Evolutionary conservation across 805 yeast genomes (phyloP).

Genomic region (Sungouiozyma intestinalis): DNA sequence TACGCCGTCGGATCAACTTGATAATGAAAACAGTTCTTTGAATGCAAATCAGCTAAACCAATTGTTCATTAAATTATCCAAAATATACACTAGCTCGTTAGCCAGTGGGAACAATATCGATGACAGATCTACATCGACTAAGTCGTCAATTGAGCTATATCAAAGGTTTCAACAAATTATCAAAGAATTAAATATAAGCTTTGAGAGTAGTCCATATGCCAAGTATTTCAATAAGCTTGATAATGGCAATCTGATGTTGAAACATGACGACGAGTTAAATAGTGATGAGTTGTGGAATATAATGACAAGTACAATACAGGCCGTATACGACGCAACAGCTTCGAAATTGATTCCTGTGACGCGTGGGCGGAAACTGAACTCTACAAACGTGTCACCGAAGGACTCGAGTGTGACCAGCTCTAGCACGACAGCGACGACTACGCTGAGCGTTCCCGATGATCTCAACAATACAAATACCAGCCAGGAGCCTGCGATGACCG

Average conservation of each 20-base stretch:
- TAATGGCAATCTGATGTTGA: constrained; percentile 23
- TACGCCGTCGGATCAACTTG: constrained; percentile 2
- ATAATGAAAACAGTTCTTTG: constrained; percentile 2
- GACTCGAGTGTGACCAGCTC: constrained; percentile 14
- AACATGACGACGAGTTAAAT: constrained; percentile 17
- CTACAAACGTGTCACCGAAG: constrained; percentile 16
- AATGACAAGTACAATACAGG: constrained; percentile 16
- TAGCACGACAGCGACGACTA: constrained; percentile 1
- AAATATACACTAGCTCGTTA: constrained; percentile 20
- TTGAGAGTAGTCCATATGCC: constrained; percentile 23
- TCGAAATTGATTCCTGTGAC: constrained; percentile 14
- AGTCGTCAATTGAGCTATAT: constrained; percentile 26
- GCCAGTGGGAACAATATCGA: constrained; percentile 16
- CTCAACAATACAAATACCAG: background rate
- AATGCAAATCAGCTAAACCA: constrained; percentile 1
- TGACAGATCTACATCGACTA: constrained; percentile 25
- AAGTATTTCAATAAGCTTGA: constrained; percentile 21
- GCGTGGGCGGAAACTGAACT: constrained; percentile 1
- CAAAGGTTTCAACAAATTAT: constrained; percentile 28
- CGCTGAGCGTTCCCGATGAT: background rate
- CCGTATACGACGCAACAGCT: constrained; percentile 20
- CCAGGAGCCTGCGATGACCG: background rate
- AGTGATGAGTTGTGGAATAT: constrained; percentile 20
- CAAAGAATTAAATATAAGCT: constrained; percentile 25
- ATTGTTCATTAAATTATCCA: constrained; percentile 20